Evolutionary conservation across 176 grass and related monocot genomes (phyloP).

Genomic region (Ampelocalamus luodianensis): DNA sequence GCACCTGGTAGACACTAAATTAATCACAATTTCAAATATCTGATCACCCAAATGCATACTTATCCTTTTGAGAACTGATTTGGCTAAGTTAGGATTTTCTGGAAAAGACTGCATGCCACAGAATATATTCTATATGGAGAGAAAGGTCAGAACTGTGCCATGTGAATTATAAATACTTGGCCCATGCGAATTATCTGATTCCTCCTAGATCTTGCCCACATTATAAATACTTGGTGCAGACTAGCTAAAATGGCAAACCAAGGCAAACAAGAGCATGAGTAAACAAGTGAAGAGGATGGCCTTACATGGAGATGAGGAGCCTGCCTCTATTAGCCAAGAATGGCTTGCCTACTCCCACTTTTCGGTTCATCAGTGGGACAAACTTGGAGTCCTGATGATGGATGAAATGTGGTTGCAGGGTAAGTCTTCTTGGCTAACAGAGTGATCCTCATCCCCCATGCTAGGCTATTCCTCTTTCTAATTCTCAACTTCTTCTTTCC

Average conservation of each 20-base stretch:
- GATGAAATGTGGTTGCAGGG: conserved; percentile 48
- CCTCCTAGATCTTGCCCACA: conserved; percentile 6
- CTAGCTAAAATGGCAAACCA: conserved; percentile 19
- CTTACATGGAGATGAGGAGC: conserved; percentile 61
- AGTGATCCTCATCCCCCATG: conserved; percentile 58
- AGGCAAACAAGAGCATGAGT: conserved; percentile 9
- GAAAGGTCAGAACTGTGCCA: conserved; percentile 13
- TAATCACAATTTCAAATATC: background rate
- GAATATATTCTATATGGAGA: conserved; percentile 52
- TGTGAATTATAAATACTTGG: background rate
- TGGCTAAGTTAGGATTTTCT: conserved; percentile 40
- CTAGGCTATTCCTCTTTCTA: conserved; percentile 52
- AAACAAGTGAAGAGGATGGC: conserved; percentile 36
- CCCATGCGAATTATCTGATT: conserved; percentile 35
- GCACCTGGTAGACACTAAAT: background rate
- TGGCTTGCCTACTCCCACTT: conserved; percentile 58
- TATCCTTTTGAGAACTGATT: conserved; percentile 26
- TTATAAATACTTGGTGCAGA: conserved; percentile 43
- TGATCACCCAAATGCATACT: background rate
- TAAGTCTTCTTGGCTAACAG: conserved; percentile 41
- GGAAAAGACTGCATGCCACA: conserved; percentile 19
- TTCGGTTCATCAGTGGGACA: conserved; percentile 31
- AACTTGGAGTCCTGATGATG: background rate
- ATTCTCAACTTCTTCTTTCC: background rate
- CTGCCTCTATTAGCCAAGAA: conserved; percentile 64